Evolutionary conservation across 495 filamentous ascomycete genomes (phyloP).

Genomic region (Penicillium ochrochloron): DNA sequence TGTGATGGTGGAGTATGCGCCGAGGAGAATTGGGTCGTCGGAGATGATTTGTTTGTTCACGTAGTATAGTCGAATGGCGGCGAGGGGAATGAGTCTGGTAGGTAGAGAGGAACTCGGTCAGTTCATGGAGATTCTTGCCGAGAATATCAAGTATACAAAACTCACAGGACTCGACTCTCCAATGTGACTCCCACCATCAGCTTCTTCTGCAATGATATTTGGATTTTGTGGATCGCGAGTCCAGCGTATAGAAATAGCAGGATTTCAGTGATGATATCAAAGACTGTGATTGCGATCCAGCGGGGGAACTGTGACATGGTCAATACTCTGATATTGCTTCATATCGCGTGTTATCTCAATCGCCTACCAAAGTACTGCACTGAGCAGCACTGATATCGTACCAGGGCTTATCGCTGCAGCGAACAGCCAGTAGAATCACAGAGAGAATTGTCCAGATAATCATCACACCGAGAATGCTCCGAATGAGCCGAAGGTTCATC

Average conservation of each 20-base stretch:
- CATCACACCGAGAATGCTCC: conserved; percentile 15
- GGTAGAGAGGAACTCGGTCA: not conserved
- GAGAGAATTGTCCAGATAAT: conserved; percentile 24
- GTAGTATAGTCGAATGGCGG: conserved; percentile 31
- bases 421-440: conserved; percentile 21
- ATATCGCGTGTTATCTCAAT: conserved; percentile 6
- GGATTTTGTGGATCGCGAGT: conserved; percentile 26
- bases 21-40: conserved; percentile 24
- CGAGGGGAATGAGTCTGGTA: conserved; percentile 32
- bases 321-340: not conserved
- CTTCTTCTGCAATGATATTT: conserved; percentile 24
- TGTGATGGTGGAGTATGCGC: conserved; percentile 29
- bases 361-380: conserved; percentile 25
- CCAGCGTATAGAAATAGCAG: conserved; percentile 25
- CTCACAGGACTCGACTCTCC: conserved; percentile 33
- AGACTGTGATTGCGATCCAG: conserved; percentile 32
- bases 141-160: not conserved
- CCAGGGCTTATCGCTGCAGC: conserved; percentile 19
- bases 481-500: conserved; percentile 8
- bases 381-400: conserved; percentile 15
- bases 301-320: conserved; percentile 23
- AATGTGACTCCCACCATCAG: conserved; percentile 27
- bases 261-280: conserved; percentile 33
- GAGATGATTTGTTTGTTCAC: conserved; percentile 27
- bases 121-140: not conserved